These are phyloP conservation scores for Rhodamnia argentea DNA, from an alignment of 345 rosid genomes.

Conservation along the genomic window DNA sequence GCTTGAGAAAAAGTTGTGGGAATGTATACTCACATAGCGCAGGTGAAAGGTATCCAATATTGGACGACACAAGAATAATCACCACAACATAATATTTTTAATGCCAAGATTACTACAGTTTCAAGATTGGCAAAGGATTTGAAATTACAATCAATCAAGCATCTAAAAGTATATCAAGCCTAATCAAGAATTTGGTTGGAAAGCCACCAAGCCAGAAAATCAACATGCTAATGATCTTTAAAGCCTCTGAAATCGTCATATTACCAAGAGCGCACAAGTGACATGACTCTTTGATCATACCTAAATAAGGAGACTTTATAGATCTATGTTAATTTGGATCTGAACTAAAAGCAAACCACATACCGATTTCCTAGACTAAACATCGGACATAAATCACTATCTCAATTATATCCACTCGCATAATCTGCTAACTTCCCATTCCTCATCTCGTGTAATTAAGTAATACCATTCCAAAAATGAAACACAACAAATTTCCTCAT, in stretches of 20 bases:
- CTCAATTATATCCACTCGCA: not conserved
- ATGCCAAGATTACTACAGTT: not conserved
- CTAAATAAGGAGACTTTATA: not conserved
- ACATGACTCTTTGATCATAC: not conserved
- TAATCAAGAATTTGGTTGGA: not conserved
- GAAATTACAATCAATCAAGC: not conserved
- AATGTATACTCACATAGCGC: not conserved
- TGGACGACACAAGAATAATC: not conserved
- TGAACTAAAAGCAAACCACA: not conserved
- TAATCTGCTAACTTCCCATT: not conserved
- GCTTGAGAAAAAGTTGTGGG: not conserved
- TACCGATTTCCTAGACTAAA: not conserved
- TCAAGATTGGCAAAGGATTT: not conserved
- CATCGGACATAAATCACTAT: not conserved
- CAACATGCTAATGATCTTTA: not conserved
- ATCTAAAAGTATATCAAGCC: not conserved
- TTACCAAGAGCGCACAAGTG: not conserved
- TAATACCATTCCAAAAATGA: not conserved
- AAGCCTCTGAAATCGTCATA: not conserved
- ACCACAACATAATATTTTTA: not conserved
- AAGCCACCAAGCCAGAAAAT: not conserved
- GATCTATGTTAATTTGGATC: not conserved
- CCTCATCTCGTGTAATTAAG: not conserved
- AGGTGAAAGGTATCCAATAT: not conserved
- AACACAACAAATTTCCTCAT: not conserved